Conservation (phyloP, 2,329 filamentous ascomycete genomes). For the Penicillium freii region DNA sequence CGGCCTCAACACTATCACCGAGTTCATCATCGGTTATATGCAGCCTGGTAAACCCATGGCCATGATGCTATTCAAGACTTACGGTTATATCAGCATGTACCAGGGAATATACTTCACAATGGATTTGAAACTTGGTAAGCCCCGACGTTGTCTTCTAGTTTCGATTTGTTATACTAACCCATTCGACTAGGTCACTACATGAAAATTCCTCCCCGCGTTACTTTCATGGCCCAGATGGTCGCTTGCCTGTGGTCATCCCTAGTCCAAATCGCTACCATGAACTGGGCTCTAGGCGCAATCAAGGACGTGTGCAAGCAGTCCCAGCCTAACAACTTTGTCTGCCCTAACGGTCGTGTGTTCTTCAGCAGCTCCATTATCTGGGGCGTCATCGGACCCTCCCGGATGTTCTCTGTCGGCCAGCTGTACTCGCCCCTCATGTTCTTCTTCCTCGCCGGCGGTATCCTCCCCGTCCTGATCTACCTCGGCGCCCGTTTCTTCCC, state of each 20-base stretch:
- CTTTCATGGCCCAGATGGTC: conserved; percentile 53
- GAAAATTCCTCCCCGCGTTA: conserved; percentile 52
- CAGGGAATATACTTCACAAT: conserved; percentile 65
- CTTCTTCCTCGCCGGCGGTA: conserved; percentile 68
- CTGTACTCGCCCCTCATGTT: conserved; percentile 65
- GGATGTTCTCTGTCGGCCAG: conserved; percentile 64
- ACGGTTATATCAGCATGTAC: conserved; percentile 66
- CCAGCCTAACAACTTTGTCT: conserved; percentile 58
- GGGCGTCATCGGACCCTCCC: conserved; percentile 68
- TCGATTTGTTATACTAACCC: not conserved
- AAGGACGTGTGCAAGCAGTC: conserved; percentile 62
- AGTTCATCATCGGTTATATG: conserved; percentile 72
- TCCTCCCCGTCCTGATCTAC: conserved; percentile 63
- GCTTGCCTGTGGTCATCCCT: conserved; percentile 52
- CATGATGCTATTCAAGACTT: conserved; percentile 78
- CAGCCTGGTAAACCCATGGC: conserved; percentile 67
- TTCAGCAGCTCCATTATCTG: conserved; percentile 71
- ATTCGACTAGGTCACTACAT: conserved; percentile 57
- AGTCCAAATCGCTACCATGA: conserved; percentile 48
- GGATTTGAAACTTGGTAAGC: conserved; percentile 60
- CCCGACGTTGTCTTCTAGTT: not conserved
- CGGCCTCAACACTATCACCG: conserved; percentile 70
- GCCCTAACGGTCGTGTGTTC: conserved; percentile 58
- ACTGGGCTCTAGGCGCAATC: conserved; percentile 56
- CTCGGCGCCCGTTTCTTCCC: conserved; percentile 61